Base-by-base conservation (phyloP, 345 rosid genomes). In the Aquilaria yunnanensis region DNA sequence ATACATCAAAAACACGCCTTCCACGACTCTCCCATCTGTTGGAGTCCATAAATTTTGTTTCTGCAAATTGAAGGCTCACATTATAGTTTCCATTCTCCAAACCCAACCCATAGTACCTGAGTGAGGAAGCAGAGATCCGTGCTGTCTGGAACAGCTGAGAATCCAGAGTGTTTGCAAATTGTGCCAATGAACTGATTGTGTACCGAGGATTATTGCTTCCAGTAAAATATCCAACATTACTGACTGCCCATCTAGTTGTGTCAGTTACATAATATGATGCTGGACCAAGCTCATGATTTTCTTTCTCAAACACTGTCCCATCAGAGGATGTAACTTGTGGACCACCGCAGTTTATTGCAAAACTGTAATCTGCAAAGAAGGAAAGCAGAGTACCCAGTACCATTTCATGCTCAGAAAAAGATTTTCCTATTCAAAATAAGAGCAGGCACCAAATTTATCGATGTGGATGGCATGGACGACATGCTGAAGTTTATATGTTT, bases 41-140 rank as follows among this genome's bases (percentile, higher is more conserved):
- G 11, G 70, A 55, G 47, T 67, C 65, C 34, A 2, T 16, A 47
- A 77, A 75, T 29, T 43, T 54, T 29, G 30, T 61, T 70, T 84
- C 89, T 14, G 81, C 76, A 75, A 84, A 84, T 59, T 69, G 77
- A 51, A 84, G 80, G 50, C 43, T 62, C 47, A 84, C 78, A 52
- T 66, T 83, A 70, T 90, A 90, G 77, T 82, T 81, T 14, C 92
- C 97, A 80, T 87, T 87, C 80, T 90, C 64, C 23, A 90, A 92
- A 52, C 97, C 95, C 73, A 90, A 68, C 10, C 95, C 95, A 33
- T 82, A 90, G 75, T 87, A 87, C 73, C 90, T 80, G 57, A 90
- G 59, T 12, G 97, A 87, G 6, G 90, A 80, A 65, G 90, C 81
- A 57, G 97, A 85, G 57, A 81, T 37, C 62, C 89, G 76, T 0